Percentiles rank a stretch among this genome's conserved stretches.
Conservation (phyloP, 306 rosid species). For the Vachellia pachyceras region DNA sequence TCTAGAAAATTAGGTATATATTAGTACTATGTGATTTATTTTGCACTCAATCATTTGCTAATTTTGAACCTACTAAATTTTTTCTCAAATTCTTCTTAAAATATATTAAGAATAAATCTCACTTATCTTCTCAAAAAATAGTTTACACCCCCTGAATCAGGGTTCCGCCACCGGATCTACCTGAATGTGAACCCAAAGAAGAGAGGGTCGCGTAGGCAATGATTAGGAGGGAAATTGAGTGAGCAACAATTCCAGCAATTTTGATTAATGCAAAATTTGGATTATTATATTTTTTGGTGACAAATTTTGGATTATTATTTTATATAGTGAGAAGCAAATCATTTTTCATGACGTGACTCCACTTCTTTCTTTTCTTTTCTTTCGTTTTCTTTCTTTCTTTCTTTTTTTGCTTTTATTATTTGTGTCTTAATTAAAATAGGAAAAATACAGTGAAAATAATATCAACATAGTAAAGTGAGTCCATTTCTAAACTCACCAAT, state of each 20-base stretch:
- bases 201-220: not conserved
- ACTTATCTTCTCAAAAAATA: too few relatives aligned
- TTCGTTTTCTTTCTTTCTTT: not conserved
- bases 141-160: too few relatives aligned
- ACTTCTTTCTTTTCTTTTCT: not conserved
- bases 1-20: too few relatives aligned
- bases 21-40: too few relatives aligned
- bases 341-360: not conserved
- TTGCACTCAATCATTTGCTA: too few relatives aligned
- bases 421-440: not conserved
- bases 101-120: too few relatives aligned
- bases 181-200: too few relatives aligned
- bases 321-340: not conserved
- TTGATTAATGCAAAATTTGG: not conserved
- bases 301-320: too few relatives aligned
- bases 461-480: not conserved
- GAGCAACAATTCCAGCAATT: not conserved
- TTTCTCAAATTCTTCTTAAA: too few relatives aligned
- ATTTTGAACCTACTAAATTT: too few relatives aligned
- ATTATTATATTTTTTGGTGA: not conserved
- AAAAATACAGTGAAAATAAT: not conserved
- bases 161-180: too few relatives aligned
- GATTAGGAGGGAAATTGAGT: not conserved
- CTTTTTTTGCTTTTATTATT: not conserved
- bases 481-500: not conserved